Percentiles rank a stretch among this genome's conserved stretches.
These are phyloP conservation scores for Limnanthes douglasii DNA, from an alignment of 345 rosid species.

Conservation along the genomic window DNA sequence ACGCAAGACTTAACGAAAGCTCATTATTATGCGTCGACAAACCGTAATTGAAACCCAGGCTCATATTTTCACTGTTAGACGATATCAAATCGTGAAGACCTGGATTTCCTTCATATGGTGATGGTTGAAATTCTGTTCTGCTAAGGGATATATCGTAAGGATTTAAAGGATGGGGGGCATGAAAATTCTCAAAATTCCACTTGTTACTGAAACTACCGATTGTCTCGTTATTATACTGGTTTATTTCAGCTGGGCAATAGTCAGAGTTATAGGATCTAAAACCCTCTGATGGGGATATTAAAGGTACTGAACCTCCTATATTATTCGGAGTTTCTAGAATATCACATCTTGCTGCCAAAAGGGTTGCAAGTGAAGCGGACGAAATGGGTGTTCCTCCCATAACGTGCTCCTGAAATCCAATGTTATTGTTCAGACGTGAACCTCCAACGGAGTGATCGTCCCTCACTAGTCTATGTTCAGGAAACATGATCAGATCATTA, in stretches of 20 bases:
- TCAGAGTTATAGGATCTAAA: constrained; percentile 11
- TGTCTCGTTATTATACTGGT: constrained; percentile 14
- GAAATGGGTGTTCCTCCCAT: constrained; percentile 21
- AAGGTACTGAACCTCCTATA: constrained; percentile 11
- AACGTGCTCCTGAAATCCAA: constrained; percentile 21
- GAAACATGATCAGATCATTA: constrained; percentile 6
- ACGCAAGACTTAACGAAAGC: constrained; percentile 71
- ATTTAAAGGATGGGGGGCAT: constrained; percentile 9
- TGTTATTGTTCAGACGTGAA: constrained; percentile 4
- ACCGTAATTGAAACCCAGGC: constrained; percentile 12
- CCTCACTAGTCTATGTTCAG: constrained; percentile 14
- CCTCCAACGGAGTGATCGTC: constrained; percentile 9
- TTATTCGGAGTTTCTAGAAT: constrained; percentile 21
- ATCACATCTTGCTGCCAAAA: constrained; percentile 17
- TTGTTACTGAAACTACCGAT: constrained; percentile 14
- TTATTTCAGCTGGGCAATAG: constrained; percentile 15
- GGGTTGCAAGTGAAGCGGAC: constrained; percentile 12
- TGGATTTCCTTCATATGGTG: constrained; percentile 14
- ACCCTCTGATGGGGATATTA: constrained; percentile 19
- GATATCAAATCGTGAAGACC: constrained; percentile 32
- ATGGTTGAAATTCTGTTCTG: constrained; percentile 27
- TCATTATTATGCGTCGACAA: constrained; percentile 27
- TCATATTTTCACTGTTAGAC: constrained; percentile 16
- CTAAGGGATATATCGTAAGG: constrained; percentile 13
- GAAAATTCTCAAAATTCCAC: constrained; percentile 13